These are phyloP conservation scores for Gregarina niphandrodes DNA, from an alignment of 169 alveolate genomes.

Conservation along the genomic window DNA sequence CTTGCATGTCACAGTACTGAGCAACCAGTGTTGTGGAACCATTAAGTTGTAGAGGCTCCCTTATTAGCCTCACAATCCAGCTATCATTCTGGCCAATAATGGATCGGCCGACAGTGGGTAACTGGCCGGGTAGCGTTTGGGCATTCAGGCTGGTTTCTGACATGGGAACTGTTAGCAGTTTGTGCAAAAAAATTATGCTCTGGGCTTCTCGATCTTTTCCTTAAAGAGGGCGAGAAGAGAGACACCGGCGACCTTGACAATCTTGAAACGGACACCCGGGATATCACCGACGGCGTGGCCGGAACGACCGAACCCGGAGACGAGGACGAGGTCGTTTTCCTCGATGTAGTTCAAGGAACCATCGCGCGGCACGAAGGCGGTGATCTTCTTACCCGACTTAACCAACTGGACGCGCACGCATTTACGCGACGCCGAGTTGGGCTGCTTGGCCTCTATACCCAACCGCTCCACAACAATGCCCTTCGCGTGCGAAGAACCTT, in stretches of 20 bases:
- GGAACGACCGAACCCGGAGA: slow-evolving; percentile 96
- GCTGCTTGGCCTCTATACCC: slow-evolving; percentile 97
- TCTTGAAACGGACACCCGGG: slow-evolving; percentile 99
- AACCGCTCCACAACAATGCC: slow-evolving; percentile 96
- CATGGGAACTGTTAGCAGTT: too few species aligned
- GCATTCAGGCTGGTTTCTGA: too few species aligned
- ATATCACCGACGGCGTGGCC: slow-evolving; percentile 99
- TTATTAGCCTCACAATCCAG: too few species aligned
- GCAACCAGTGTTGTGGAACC: too few species aligned
- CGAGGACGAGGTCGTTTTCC: slow-evolving; percentile 88
- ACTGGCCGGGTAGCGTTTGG: too few species aligned
- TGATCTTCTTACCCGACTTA: slow-evolving; percentile 92
- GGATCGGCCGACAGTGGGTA: too few species aligned
- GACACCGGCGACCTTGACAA: slow-evolving; percentile 86
- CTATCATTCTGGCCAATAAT: too few species aligned
- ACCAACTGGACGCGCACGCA: slow-evolving; percentile 95
- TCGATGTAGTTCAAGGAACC: slow-evolving; percentile 92
- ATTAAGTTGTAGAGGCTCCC: too few species aligned
- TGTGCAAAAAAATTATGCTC: too few species aligned
- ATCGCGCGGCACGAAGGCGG: slow-evolving; percentile 93
- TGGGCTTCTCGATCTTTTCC: slow-evolving; percentile 89
- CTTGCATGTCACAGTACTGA: too few species aligned
- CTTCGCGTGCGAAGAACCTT: slow-evolving; percentile 93
- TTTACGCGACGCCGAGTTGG: slow-evolving; percentile 99
- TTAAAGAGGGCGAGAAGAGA: slow-evolving; percentile 78